Base-by-base conservation (phyloP, 2,329 filamentous ascomycete species). In the Colletotrichum scovillei region DNA sequence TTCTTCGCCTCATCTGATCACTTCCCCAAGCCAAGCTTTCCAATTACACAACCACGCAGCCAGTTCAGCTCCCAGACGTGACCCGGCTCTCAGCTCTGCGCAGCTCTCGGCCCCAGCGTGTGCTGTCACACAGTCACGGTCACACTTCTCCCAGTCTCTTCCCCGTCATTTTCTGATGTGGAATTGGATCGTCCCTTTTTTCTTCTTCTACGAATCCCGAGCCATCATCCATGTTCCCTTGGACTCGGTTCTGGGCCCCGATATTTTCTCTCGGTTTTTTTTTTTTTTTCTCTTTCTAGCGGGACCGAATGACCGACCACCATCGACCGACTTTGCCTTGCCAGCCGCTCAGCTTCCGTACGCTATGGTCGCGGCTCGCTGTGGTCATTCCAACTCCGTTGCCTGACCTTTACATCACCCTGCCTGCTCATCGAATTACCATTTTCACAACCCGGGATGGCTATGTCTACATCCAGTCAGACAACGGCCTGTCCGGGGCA, bases 1-100 rank as follows among this genome's bases (percentile, higher is more conserved):
- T 53, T 60, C 65, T 53, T 72, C 74, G 71, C 74, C 72, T 72
- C 74, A 74, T 71, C 63, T 65, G 67, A 75, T 69, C 67, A 66
- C 67, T 49, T 69, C 32, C 46, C 24, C 46, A 64, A 63, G 57
- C 64, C 60, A 73, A 59, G 57, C 62, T 63, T 65, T 68, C 16
- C 55, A 67, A 49, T 32, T 58, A 58, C 16, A 24, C 49, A 68
- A 63, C 30, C 57, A 59, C 26, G 57, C 46, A 63, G 28, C 30
- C 26, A 38, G 49, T 64, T 28, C 52, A 49, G 52, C 46, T 42
- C 35, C 35, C 35, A 42, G 35, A 16, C 35, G 35, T 14, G 16
- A 6, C 35, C 35, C 14, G 35, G 35, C 35, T 16, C 26, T 22
- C 67, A 63, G 62, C 67, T 32, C 35, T 56, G 67, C 26, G 59